Base-by-base conservation (phyloP, 352 stramenopile genomes). In the Phytophthora quininea region DNA sequence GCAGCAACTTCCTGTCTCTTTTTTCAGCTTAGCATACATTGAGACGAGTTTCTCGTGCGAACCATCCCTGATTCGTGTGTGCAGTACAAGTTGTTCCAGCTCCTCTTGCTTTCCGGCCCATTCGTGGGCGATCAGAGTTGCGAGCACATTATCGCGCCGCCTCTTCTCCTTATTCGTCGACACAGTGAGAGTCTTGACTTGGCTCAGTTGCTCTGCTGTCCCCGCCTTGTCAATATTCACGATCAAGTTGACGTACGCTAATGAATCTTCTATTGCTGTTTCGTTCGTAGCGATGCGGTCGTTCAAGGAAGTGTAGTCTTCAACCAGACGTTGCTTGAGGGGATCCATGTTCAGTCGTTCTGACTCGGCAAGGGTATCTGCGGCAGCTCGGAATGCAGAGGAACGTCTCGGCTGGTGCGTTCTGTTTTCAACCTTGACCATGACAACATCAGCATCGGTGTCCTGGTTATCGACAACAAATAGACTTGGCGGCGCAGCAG, bases 261-360 rank as follows among this genome's bases (percentile, higher is more conserved):
- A 14, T 10, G 42, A 57, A 24, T 61, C 49, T 32, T 57, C 54
- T 29, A 65, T 57, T 30, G 42, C 49, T 24, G 42, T 57, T 32
- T 70, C 43, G 6, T 61, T 70, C n/a, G 46, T 7, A 24, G 15
- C 3, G 3, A 70, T 56, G 19, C 65, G 49, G 24, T 62, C 27
- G 19, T 47, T 64, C 12, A 58, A 50, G 14, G 30, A 32, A 19
- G 37, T 63, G 30, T 68, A 68, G 19, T 63, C 47, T 42, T 58
- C 42, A 7, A 27, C 14, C 38, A 69, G 49, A 2, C 61, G 48
- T 33, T 69, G 58, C n/a, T 54, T 27, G 11, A 19, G 14, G 8
- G 35, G 50, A 31, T 66, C 50, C 4, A 35, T 14, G n/a, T 49
- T 48, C 31, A 54, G 33, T 49, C 24, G 31, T 14, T 14, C 45